Evolutionary conservation across 305 asterid species (phyloP), one percentile per base, ranked within the genome.

Genomic region (Fraxinus sp.): DNA sequence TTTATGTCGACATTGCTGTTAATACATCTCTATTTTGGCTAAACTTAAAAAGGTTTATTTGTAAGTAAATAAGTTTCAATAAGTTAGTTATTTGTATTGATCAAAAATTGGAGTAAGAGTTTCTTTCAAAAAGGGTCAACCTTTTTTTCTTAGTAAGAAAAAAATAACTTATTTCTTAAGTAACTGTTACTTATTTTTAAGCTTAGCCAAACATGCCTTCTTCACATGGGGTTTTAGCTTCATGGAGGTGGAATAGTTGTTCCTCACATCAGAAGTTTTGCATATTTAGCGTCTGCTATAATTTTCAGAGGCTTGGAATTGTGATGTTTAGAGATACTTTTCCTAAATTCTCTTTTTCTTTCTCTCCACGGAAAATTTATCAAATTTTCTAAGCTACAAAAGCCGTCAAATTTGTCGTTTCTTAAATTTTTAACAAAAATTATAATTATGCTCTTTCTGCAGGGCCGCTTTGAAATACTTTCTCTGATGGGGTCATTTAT

Each of bases 401-500:
- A 64, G 73, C 70, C n/a, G 2, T 24, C 73, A 64, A 64, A 64
- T 7, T 24, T 64, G 35, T 24, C 35, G 0, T 22, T 64, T 64
- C 73, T 9, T 64, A 24, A 64, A 26, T 7, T 64, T 64, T 22
- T 9, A 64, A 26, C 73, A 10, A 64, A 28, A 70, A 55, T 71
- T 75, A 32, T 72, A 37, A 18, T 71, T 36, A 2, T 44, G 8
- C 81, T 8, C 49, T 84, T 80, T 83, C 62, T 81, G 79, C 97
- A 95, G 99, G 97, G 97, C 68, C 92, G 90, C 62, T 95, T 94
- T 79, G 94, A 95, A 81, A 93, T 95, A 82, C 95, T 95, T 68
- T 93, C 98, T 37, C 90, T 95, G 74, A 88, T 91, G 1, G 98
- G 99, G 76, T 92, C 97, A 32, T 94, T 92, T 82, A 90, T 91